Evolutionary conservation across 2,329 filamentous ascomycete genomes (phyloP).

Genomic region (Allantophomopsis cytisporea): DNA sequence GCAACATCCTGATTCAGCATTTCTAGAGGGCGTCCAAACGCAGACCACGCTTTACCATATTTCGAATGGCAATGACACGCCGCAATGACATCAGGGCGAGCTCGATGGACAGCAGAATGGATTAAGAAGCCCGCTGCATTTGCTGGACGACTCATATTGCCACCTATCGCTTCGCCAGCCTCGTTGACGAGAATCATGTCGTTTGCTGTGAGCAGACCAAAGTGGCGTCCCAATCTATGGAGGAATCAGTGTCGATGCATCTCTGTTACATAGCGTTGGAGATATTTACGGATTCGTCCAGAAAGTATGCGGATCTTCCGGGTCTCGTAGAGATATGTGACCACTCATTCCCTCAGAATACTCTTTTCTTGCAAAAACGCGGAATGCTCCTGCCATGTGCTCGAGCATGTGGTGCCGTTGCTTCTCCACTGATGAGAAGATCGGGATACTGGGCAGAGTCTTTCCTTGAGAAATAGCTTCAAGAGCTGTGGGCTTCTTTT

Average conservation of each 20-base stretch:
- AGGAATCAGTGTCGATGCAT: no score
- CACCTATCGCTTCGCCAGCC: conserved; percentile 43
- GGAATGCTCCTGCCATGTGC: conserved; percentile 26
- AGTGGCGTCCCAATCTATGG: conserved; percentile 16
- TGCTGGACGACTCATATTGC: conserved; percentile 11
- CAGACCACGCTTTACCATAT: conserved; percentile 5
- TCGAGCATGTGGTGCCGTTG: conserved; percentile 20
- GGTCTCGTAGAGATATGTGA: conserved; percentile 20
- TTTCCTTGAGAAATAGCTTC: no score
- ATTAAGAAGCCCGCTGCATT: conserved; percentile 7
- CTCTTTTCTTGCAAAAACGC: conserved; percentile 25
- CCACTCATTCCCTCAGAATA: conserved; percentile 24
- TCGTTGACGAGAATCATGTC: conserved; percentile 52
- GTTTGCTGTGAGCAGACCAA: conserved; percentile 30
- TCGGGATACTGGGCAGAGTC: conserved; percentile 4
- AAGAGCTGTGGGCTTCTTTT: no score
- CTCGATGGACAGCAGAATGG: conserved; percentile 4
- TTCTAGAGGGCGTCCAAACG: conserved; percentile 6
- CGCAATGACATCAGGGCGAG: conserved; percentile 5
- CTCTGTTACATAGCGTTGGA: no score
- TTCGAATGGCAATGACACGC: conserved; percentile 5
- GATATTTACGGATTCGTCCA: conserved; percentile 6
- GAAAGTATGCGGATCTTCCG: conserved; percentile 8
- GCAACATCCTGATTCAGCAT: conserved; percentile 14
- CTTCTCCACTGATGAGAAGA: conserved; percentile 3